Percentiles rank a stretch among this genome's conserved stretches.
phyloP scores from a whole-genome alignment of 106 monocot species.

The Ottelia alismoides region DNA sequence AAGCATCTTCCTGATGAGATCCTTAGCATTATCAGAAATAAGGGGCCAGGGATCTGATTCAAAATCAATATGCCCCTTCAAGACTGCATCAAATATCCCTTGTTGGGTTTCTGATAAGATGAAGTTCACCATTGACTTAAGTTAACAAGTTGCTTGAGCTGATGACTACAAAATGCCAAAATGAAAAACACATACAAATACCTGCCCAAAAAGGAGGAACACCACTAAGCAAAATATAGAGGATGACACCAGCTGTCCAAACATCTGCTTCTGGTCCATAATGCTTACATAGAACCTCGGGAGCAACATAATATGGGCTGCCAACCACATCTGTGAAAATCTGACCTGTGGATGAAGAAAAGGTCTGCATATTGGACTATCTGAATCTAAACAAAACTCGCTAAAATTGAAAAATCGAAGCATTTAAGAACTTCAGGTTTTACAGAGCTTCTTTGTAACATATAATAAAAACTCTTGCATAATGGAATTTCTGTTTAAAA shows the following conservation, averaged over 20 bases:
- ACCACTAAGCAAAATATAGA: not conserved
- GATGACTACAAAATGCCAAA: not conserved
- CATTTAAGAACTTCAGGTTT: too few relatives aligned
- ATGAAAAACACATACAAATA: not conserved
- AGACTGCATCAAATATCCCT: not conserved
- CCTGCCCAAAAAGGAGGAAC: not conserved
- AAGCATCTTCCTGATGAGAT: not conserved
- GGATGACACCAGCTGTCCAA: not conserved
- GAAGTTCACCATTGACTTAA: not conserved
- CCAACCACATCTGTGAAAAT: not conserved
- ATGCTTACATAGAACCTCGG: not conserved
- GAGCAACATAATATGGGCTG: not conserved
- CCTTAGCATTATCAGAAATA: not conserved
- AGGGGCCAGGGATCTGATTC: not conserved
- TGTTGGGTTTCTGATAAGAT: not conserved
- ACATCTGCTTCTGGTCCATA: not conserved
- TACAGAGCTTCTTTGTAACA: too few relatives aligned
- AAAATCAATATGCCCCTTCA: not conserved
- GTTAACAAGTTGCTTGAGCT: not conserved
- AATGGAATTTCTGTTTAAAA: too few relatives aligned
- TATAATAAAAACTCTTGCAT: too few relatives aligned
- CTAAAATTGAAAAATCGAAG: too few relatives aligned
- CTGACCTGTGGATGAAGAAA: not conserved
- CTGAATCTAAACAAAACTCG: too few relatives aligned
- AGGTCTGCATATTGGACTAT: too few relatives aligned